These are phyloP conservation scores for Penicillium ucsense DNA, from an alignment of 495 filamentous ascomycete species.

Conservation along the genomic window DNA sequence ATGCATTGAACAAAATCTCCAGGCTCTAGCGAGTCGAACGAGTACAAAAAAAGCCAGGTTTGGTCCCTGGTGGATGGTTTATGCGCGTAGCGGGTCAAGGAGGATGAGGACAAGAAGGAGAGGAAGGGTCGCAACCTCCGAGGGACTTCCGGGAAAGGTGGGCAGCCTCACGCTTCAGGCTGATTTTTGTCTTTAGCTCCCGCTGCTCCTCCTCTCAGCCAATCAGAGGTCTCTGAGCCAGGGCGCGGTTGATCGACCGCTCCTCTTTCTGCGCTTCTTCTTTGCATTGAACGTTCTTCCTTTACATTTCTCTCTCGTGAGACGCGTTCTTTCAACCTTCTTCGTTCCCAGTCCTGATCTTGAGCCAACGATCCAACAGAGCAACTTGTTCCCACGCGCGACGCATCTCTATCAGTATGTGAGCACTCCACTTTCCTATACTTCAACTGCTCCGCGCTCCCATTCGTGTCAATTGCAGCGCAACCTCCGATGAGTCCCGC, in stretches of 20 bases:
- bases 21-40: constrained; percentile 28
- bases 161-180: background rate
- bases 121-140: constrained; percentile 3
- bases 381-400: background rate
- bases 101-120: constrained; percentile 7
- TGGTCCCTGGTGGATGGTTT: constrained; percentile 7
- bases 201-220: constrained; percentile 37
- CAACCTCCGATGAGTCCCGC: constrained; percentile 1
- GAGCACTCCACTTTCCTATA: constrained; percentile 1
- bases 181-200: constrained; percentile 21
- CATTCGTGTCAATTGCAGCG: constrained; percentile 1
- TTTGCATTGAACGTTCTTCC: background rate
- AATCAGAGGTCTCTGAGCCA: constrained; percentile 24
- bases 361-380: no score
- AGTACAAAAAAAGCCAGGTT: constrained; percentile 27
- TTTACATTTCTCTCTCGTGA: constrained; percentile 13
- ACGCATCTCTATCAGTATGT: constrained; percentile 19
- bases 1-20: constrained; percentile 6
- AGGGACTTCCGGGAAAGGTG: background rate
- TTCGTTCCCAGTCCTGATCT: background rate
- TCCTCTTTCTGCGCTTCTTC: constrained; percentile 25
- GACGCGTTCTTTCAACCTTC: constrained; percentile 1
- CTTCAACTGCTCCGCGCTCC: constrained; percentile 1
- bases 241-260: constrained; percentile 32
- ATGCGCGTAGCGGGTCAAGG: background rate